Percentiles rank a stretch among this genome's conserved stretches.
phyloP scores from a whole-genome alignment of 139 green algal genomes.

The Haematococcus lacustris region DNA sequence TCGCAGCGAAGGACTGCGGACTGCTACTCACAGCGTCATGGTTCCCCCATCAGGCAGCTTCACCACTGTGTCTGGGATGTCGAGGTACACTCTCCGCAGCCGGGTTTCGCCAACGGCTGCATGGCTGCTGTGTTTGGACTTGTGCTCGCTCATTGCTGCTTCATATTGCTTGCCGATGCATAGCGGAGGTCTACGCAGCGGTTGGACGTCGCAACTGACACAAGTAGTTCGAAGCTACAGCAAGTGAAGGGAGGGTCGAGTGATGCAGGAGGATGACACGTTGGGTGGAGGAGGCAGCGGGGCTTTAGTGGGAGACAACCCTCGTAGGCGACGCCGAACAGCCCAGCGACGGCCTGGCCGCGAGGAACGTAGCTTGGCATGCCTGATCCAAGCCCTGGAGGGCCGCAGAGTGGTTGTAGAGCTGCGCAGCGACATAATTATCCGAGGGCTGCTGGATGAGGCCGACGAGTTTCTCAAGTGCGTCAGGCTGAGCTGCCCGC shows the following conservation, averaged over 20 bases:
- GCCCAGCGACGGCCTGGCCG: neutral
- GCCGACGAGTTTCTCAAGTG: conserved; percentile 43
- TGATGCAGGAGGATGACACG: neutral
- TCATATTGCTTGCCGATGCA: neutral
- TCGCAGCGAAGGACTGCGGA: too few relatives aligned
- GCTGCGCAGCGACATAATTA: conserved; percentile 31
- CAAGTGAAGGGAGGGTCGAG: neutral
- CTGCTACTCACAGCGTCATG: neutral
- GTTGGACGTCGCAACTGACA: too few relatives aligned
- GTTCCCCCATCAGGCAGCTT: neutral
- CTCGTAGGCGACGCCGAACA: neutral
- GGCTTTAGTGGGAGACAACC: neutral
- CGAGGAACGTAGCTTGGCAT: conserved; percentile 15
- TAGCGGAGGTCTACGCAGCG: too few relatives aligned
- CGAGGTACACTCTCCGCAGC: neutral
- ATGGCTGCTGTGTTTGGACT: neutral
- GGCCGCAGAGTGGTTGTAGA: conserved; percentile 24
- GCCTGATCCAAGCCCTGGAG: conserved; percentile 27
- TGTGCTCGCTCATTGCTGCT: neutral
- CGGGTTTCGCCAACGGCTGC: neutral
- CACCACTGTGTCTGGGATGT: neutral
- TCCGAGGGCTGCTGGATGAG: conserved; percentile 22
- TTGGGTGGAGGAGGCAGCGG: too few relatives aligned
- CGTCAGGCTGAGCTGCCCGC: neutral
- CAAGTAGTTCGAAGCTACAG: neutral